Conservation (phyloP, 345 rosid species). For the Boechera divaricarpa region DNA sequence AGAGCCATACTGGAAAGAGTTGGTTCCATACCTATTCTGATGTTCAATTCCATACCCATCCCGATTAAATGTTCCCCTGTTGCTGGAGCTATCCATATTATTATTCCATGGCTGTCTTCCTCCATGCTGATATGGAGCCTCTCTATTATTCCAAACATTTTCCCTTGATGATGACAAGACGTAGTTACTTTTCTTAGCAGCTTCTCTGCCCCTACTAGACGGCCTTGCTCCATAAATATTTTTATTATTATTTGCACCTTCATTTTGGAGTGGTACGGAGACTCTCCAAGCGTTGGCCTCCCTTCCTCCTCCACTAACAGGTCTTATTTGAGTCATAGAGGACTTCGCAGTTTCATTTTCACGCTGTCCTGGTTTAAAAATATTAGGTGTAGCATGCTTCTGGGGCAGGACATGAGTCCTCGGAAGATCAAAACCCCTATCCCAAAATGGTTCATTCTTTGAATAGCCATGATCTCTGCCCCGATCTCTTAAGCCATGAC, state of each 20-base stretch:
- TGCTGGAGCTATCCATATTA: constrained; percentile 50
- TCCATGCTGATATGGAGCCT: constrained; percentile 57
- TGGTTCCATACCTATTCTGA: constrained; percentile 54
- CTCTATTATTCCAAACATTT: constrained; percentile 61
- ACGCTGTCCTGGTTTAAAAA: constrained; percentile 61
- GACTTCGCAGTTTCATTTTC: constrained; percentile 67
- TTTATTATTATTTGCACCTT: constrained; percentile 56
- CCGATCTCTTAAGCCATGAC: constrained; percentile 64
- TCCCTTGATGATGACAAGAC: constrained; percentile 53
- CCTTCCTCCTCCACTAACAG: constrained; percentile 68
- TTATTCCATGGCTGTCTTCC: constrained; percentile 71
- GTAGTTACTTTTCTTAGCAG: constrained; percentile 60
- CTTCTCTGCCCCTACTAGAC: constrained; percentile 57
- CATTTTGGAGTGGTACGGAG: constrained; percentile 64
- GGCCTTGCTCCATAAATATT: constrained; percentile 51
- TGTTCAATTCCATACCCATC: constrained; percentile 62
- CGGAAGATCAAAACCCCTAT: constrained; percentile 74
- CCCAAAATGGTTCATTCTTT: constrained; percentile 74
- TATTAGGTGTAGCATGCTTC: constrained; percentile 57
- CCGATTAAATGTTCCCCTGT: constrained; percentile 54
- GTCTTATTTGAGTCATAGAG: constrained; percentile 64
- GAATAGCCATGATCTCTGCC: constrained; percentile 69
- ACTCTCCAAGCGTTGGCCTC: constrained; percentile 79
- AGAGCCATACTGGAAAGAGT: constrained; percentile 49
- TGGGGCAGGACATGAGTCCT: constrained; percentile 65